Evolutionary conservation across 192 early-diverging fungal species (phyloP), one percentile per base, ranked within the genome.

Genomic region (Coemansia sp.): DNA sequence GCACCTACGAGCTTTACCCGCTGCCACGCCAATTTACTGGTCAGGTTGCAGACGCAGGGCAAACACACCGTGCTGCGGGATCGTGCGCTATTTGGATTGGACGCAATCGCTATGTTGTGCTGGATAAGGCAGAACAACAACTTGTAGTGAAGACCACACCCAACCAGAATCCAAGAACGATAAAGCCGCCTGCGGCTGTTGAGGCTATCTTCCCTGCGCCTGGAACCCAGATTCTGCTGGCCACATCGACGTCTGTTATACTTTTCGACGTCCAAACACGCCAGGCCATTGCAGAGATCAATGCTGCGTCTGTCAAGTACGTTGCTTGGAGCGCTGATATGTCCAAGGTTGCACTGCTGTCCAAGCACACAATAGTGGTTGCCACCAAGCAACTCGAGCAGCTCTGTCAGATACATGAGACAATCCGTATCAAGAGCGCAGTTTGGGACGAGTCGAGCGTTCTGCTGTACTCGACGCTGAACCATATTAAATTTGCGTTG

Each of bases 401-500:
- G 79, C 84, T 89, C 12, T 89, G 91, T 67, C 74, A 94, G 58
- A 92, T 97, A 63, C 93, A 96, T 76, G 97, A 99, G 76, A 98
- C 95, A 23, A 98, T 99, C 63, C 90, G 95, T 71, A 95, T 98
- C 76, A 99, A 99, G 85, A 94, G 94, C 67, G 97, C 93, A 15
- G 91, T 91, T 48, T 98, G 95, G 95, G 95, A 98, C 66, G 92
- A 93, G 28, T 84, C 86, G 29, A 92, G 94, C 26, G 88, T 98
- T 16, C 91, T 99, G 65, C 72, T 98, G 25, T 99, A 98, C 82
- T 93, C 94, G 39, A 98, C 95, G 10, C 87, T 97, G 51, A 99
- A 99, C 81, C 97, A 99, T 74, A 88, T 99, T 82, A 99, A 99
- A 82, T 99, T 96, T 76, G 90, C 91, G 39, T 86, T 98, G 51